phyloP scores from a whole-genome alignment of 306 rosid species.

The Ceratonia siliqua region DNA sequence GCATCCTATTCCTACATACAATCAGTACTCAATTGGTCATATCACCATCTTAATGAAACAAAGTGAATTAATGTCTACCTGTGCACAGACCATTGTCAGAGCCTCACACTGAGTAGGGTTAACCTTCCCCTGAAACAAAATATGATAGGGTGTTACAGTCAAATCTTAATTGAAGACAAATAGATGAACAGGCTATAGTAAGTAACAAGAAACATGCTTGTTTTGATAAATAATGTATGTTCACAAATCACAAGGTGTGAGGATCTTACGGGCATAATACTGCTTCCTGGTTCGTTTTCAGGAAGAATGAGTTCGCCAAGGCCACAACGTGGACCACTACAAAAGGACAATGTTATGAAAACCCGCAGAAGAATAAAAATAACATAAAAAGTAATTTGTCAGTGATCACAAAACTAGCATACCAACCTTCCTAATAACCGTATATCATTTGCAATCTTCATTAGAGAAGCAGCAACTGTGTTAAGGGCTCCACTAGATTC shows the following conservation, averaged over 20 bases:
- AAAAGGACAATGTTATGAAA: constrained; percentile 34
- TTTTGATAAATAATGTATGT: constrained; percentile 14
- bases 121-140: constrained; percentile 91
- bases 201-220: constrained; percentile 2
- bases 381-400: not conserved
- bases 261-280: constrained; percentile 94
- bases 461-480: constrained; percentile 82
- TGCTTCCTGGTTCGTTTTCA: constrained; percentile 99
- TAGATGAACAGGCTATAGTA: constrained; percentile 20
- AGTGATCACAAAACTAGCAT: constrained; percentile 8
- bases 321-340: constrained; percentile 98
- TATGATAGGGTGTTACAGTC: constrained; percentile 19
- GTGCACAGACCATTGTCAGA: constrained; percentile 99
- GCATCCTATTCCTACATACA: constrained; percentile 8
- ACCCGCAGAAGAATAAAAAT: not conserved
- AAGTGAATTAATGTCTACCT: constrained; percentile 52
- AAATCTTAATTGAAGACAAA: constrained; percentile 19
- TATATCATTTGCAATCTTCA: constrained; percentile 95
- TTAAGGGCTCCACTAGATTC: constrained; percentile 92
- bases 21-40: constrained; percentile 9
- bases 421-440: constrained; percentile 90
- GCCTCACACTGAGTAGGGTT: constrained; percentile 99
- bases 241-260: constrained; percentile 24
- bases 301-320: constrained; percentile 99
- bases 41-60: constrained; percentile 21